Evolutionary conservation across 2,329 filamentous ascomycete genomes (phyloP), one percentile per base, ranked within the genome.

Genomic region (Fusarium oxysporum): DNA sequence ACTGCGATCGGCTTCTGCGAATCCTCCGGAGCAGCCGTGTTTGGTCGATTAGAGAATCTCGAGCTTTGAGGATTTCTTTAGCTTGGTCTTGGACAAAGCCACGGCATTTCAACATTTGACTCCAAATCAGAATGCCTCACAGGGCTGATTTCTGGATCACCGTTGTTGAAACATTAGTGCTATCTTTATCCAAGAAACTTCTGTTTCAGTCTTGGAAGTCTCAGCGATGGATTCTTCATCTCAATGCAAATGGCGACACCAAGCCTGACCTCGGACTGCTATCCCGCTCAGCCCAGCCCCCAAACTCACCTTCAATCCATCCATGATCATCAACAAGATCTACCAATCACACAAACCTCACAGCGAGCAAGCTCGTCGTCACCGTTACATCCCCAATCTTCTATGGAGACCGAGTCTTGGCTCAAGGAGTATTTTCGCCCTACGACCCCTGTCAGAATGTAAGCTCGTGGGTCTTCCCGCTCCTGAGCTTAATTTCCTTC

Each of bases 381-480:
- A 41, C 44, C 38, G 56, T 53, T 59, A 43, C 53, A 64, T 53
- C n/a, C 23, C n/a, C 41, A 45, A 35, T 60, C 25, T 37, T 38
- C 14, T 17, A 37, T 57, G 51, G 25, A 65, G 41, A 40, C 30
- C 38, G 21, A 41, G 30, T 53, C 64, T 67, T 44, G 38, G 41
- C 63, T 54, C 14, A 21, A 41, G 30, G n/a, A 48, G 37, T n/a
- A 25, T 21, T 43, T 32, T 30, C 25, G 61, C 61, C 61, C 13
- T 51, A 66, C 35, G 13, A 41, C 14, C 65, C 61, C 19, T 62
- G 47, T 45, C 38, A 40, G 28, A 62, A 60, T 74, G 57, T 21
- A 63, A 33, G 47, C 65, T 25, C 54, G 51, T 66, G 63, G 71
- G 61, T 58, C 64, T 19, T 68, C 64, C 53, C 58, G 62, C 65